Evolutionary conservation across 1,284 basidiomycete genomes (phyloP), one percentile per base, ranked within the genome.

Genomic region (Dichomitus squalens): DNA sequence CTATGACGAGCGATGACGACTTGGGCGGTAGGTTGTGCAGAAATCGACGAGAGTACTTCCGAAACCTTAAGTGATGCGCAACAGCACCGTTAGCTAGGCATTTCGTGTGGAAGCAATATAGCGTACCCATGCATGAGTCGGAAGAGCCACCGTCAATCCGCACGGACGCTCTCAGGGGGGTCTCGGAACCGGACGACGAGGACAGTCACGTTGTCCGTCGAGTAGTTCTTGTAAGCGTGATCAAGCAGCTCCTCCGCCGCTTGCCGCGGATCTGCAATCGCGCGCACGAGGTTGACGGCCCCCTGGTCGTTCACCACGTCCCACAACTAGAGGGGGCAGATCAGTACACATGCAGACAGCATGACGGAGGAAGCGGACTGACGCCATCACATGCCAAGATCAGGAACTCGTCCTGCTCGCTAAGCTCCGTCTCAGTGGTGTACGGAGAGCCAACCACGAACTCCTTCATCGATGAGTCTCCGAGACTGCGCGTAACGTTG

Each of bases 381-480:
- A 97, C 96, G 61, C 97, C 97, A 74, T 99, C 97, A 71, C 97
- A 99, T 27, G 97, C 97, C 53, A 99, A 80, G 63, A 99, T 95
- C 55, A 99, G 72, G 75, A 96, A 96, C 71, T 97, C 93, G 72
- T 99, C 97, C 9, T 94, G 89, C 11, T 92, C 87, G 53, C 87
- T 90, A 18, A 99, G 77, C 60, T 90, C 88, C 6, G 96, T 98
- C 74, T 98, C 95, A 16, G 97, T 99, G 14, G 97, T 99, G 73
- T 98, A 99, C 9, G 97, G 97, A 35, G 93, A 86, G 1, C 97
- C 97, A 41, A 99, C 96, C 7, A 99, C 96, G 71, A 97, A 99
- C 69, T 99, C 96, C 75, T 99, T 99, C 96, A 99, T 99, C 7
- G 95, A 93, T 0, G 94, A 92, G 72, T 99, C 97, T 46, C 97